Base-by-base conservation (phyloP, 768 basidiomycete genomes). In the Mycena rosella region DNA sequence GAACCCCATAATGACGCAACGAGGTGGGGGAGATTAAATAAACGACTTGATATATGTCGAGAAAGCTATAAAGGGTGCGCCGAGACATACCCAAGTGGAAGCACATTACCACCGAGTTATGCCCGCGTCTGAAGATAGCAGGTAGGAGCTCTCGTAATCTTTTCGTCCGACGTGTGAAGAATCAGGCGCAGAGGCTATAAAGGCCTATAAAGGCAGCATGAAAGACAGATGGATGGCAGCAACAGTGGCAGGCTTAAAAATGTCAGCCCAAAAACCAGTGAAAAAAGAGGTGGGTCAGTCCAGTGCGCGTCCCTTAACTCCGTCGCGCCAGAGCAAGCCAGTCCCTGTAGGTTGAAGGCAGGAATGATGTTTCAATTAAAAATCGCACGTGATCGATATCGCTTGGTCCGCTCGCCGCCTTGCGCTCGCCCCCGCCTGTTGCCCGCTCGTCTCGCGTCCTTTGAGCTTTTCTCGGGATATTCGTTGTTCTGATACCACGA, bases 1-100 rank as follows among this genome's bases (percentile, higher is more conserved):
- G 61, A 56, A 67, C 66, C 17, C 70, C 52, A 24, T 74, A 18
- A 4, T 34, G 44, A 32, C 7, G 29, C 24, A 48, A n/a, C 0
- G 3, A 36, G 45, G 27, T 17, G 15, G 61, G 27, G 55, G 22
- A 6, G 59, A 52, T 58, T 44, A 36, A 54, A 69, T 44, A 36
- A 54, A 69, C 18, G 32, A n/a, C 42, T 44, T 44, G 42, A 44
- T 44, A 20, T 18, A 52, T 13, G 15, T 20, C 29, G 20, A 10
- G 29, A 13, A 20, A 15, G 15, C 22, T 52, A 52, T 52, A 22
- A 52, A 52, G 15, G 44, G n/a, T 26, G n/a, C 36, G 34, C 14
- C 5, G 38, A 18, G 9, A 40, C 38, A 27, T 18, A 24, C 5
- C 24, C 20, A 15, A 14, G 20, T 49, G 26, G 24, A 27, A 18